These are phyloP conservation scores for Abelmoschus esculentus DNA, from an alignment of 345 rosid genomes.

Conservation along the genomic window DNA sequence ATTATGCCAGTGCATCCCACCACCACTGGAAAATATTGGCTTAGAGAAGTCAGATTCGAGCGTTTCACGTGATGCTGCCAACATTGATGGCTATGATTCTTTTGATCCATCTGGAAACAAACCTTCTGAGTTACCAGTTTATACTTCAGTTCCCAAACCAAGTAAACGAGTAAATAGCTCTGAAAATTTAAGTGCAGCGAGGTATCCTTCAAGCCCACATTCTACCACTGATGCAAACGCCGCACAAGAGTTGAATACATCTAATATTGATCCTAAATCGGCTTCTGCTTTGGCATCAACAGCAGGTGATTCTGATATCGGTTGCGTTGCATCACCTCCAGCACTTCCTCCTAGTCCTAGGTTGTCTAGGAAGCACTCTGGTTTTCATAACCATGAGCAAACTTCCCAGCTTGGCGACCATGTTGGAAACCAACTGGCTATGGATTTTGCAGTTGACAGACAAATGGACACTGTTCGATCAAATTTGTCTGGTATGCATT, in stretches of 20 bases:
- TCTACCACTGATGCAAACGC: slow-evolving; percentile 24
- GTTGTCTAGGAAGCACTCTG: slow-evolving; percentile 40
- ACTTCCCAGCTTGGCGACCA: slow-evolving; percentile 33
- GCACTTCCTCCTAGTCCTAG: slow-evolving; percentile 55
- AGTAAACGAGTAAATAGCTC: slow-evolving; percentile 24
- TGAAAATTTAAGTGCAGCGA: slow-evolving; percentile 19
- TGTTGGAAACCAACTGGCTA: slow-evolving; percentile 33
- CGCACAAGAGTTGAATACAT: slow-evolving; percentile 23
- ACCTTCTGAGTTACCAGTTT: slow-evolving; percentile 28
- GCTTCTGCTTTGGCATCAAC: slow-evolving; percentile 30
- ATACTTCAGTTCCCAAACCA: slow-evolving; percentile 35
- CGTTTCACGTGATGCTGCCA: slow-evolving; percentile 28
- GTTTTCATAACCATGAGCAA: slow-evolving; percentile 40
- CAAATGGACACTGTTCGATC: slow-evolving; percentile 32
- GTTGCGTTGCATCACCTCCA: slow-evolving; percentile 34
- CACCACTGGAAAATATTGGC: slow-evolving; percentile 40
- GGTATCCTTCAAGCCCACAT: slow-evolving; percentile 28
- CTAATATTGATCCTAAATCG: slow-evolving; percentile 25
- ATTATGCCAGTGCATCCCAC: slow-evolving; percentile 71
- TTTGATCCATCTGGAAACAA: slow-evolving; percentile 30
- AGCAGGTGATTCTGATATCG: slow-evolving; percentile 38
- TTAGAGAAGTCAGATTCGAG: slow-evolving; percentile 46
- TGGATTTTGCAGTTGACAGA: slow-evolving; percentile 49
- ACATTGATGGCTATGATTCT: slow-evolving; percentile 36
- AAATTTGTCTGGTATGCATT: slow-evolving; percentile 29